Base-by-base conservation (phyloP, 345 rosid genomes). In the Jatropha curcas region DNA sequence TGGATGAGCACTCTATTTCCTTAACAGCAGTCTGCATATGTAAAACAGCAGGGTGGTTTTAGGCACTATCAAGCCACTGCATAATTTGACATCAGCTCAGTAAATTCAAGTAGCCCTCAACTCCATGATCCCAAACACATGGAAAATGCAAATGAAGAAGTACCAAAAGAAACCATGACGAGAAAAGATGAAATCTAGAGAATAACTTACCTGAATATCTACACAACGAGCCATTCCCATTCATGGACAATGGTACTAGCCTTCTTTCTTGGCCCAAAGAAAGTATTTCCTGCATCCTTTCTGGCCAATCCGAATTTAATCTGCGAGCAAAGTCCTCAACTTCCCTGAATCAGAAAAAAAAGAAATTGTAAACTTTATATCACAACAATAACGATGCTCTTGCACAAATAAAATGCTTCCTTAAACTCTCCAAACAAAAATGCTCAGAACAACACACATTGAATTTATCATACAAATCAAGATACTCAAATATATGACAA, bases 321-420 rank as follows among this genome's bases (percentile, higher is more conserved):
- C 97, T 87, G 37, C 93, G 84, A 43, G 96, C 97, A 88, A 92
- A 94, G 74, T 92, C 98, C 79, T 86, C 98, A 31, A 91, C 97
- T 82, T 93, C 98, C 81, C 98, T 93, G 74, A 46, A 69, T 43
- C 31, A 66, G 43, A 4, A 27, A 70, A 65, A 8, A 46, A 53
- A 41, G 12, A 34, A 6, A 62, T 20, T 3, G 39, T 9, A 33
- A 19, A 27, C 34, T 35, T 48, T 16, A 35, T n/a, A 50, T 59
- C 67, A 51, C 20, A 60, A 24, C 3, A 7, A 48, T 14, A 13
- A 51, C 8, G 25, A 19, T 1, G 2, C 27, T 51, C 69, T 35
- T 16, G 34, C 11, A 17, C 55, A 4, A 31, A 16, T 19, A 65
- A 27, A 19, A 66, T 22, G 35, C 60, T 34, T n/a, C 24, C 57